Conservation (phyloP, 148 eudicot species). For the Cornus kousa region DNA sequence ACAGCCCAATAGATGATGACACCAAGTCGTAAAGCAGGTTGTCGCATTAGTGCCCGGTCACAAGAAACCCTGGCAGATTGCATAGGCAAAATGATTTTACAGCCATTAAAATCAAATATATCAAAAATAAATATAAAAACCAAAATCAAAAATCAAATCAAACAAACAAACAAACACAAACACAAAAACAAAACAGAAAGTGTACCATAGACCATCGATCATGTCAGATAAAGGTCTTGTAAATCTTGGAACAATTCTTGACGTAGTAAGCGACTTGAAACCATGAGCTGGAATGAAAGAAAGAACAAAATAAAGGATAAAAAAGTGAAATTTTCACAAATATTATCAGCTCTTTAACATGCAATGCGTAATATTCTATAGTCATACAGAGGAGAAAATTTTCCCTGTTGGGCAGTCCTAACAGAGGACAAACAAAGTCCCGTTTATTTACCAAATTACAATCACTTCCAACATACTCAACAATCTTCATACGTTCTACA, state of each 20-base stretch:
- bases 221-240: conserved; percentile 89
- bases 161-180: background rate
- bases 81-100: conserved; percentile 14
- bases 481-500: background rate
- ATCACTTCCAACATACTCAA: background rate
- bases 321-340: background rate
- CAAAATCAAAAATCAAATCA: background rate
- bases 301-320: background rate
- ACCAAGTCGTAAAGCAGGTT: conserved; percentile 91
- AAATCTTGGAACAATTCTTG: conserved; percentile 79
- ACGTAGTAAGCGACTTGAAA: conserved; percentile 91
- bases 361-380: background rate
- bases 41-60: conserved; percentile 94
- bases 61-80: conserved; percentile 80
- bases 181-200: conserved; percentile 9
- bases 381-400: background rate
- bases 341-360: conserved; percentile 7
- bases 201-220: conserved; percentile 95
- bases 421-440: background rate
- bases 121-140: background rate
- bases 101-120: conserved; percentile 2
- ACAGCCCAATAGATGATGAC: conserved; percentile 90
- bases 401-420: background rate
- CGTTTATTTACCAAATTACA: background rate
- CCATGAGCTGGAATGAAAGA: conserved; percentile 74